These are phyloP conservation scores for Diaporthe citrichinensis DNA, from an alignment of 2,329 filamentous ascomycete species.

Conservation along the genomic window DNA sequence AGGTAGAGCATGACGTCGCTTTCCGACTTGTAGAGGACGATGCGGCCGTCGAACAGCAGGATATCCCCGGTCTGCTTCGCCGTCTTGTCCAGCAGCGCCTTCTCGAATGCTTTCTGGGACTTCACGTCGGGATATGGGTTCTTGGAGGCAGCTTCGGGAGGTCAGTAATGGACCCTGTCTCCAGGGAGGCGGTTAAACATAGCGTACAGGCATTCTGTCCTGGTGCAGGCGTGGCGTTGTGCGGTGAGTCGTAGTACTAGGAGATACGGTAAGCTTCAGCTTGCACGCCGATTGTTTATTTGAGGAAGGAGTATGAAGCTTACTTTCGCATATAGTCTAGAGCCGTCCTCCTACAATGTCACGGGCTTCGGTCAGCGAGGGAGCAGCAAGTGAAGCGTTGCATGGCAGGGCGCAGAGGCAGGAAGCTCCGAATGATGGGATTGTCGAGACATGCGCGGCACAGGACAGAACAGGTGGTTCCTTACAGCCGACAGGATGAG, in stretches of 20 bases:
- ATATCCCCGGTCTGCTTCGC: constrained; percentile 96
- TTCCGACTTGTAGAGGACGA: constrained; percentile 98
- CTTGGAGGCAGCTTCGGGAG: constrained; percentile 53
- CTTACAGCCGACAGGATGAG: constrained; percentile 49
- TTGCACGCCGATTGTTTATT: not conserved
- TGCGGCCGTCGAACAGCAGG: constrained; percentile 95
- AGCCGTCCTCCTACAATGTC: constrained; percentile 39
- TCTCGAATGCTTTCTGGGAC: constrained; percentile 96
- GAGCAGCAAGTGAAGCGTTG: not conserved
- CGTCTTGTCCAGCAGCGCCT: constrained; percentile 95
- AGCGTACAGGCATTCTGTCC: constrained; percentile 46
- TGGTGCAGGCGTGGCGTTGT: constrained; percentile 53
- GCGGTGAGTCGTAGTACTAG: constrained; percentile 80
- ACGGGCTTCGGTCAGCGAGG: not conserved
- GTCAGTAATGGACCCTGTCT: constrained; percentile 25
- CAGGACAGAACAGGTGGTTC: not conserved
- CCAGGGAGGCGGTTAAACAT: constrained; percentile 39
- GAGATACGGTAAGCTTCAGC: constrained; percentile 34
- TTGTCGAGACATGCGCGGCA: not conserved
- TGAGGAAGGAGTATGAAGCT: constrained; percentile 66
- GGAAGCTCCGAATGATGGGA: constrained; percentile 6
- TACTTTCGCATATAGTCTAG: constrained; percentile 52
- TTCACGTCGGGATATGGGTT: constrained; percentile 91
- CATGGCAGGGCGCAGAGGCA: not conserved
- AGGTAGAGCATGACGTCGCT: constrained; percentile 97